Percentiles rank a stretch among this genome's conserved stretches.
Conservation (phyloP, 768 basidiomycete genomes). For the Tylopilus felleus region DNA sequence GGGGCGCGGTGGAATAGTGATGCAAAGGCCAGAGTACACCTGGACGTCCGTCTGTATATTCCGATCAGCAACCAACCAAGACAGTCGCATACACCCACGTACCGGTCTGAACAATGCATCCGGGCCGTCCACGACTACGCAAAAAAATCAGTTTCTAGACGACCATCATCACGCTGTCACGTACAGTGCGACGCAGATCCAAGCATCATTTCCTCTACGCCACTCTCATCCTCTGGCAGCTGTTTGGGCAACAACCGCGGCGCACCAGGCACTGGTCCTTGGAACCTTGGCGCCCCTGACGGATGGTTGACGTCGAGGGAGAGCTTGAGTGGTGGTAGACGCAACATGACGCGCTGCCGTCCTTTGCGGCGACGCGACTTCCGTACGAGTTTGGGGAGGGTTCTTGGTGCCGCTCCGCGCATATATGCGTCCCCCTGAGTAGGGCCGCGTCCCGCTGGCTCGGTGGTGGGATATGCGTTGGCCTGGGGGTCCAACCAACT, state of each 20-base stretch:
- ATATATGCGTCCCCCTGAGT: conserved; percentile 11
- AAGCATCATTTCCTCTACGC: conserved; percentile 17
- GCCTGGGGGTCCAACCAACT: conserved; percentile 13
- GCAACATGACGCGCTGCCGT: not conserved
- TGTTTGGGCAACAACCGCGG: conserved; percentile 24
- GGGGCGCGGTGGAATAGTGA: conserved; percentile 21
- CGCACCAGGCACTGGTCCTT: conserved; percentile 17
- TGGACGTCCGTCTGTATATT: conserved; percentile 1
- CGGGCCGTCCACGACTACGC: conserved; percentile 9
- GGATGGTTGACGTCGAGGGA: not conserved
- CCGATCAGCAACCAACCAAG: not conserved
- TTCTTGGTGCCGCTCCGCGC: conserved; percentile 2
- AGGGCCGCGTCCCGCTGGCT: too few species aligned
- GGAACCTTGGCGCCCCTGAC: not conserved
- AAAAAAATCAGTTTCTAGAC: not conserved
- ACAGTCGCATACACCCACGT: conserved; percentile 1
- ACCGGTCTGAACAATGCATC: conserved; percentile 17
- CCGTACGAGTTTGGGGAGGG: conserved; percentile 9
- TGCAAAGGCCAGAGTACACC: conserved; percentile 21
- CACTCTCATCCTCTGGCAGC: conserved; percentile 24
- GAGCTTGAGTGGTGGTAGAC: conserved; percentile 14
- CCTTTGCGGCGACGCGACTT: not conserved
- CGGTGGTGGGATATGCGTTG: too few species aligned
- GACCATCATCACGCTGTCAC: not conserved
- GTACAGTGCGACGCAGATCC: conserved; percentile 9